These are phyloP conservation scores for Albifimbria verrucaria DNA, from an alignment of 2,329 filamentous ascomycete genomes.

Conservation along the genomic window DNA sequence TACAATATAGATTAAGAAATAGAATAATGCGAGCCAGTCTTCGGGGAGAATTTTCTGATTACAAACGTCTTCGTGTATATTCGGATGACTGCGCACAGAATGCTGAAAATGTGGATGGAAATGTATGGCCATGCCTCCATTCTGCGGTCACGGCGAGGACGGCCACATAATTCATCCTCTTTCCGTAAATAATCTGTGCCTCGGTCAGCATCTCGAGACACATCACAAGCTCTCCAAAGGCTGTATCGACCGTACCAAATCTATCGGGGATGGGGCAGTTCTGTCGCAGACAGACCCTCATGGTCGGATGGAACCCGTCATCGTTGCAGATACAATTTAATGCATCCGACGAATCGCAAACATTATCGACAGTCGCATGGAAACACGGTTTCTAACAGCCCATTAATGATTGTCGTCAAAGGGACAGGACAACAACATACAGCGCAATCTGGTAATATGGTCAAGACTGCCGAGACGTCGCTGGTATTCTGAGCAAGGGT, in stretches of 20 bases:
- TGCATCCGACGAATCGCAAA: not conserved
- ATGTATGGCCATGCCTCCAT: conserved; percentile 1
- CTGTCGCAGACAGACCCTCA: no score
- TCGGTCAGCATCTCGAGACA: not conserved
- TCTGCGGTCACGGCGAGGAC: not conserved
- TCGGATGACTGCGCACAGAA: not conserved
- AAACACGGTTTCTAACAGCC: not conserved
- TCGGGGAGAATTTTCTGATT: not conserved
- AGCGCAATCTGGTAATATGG: not conserved
- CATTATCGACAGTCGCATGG: not conserved
- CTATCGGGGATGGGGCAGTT: not conserved
- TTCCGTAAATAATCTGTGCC: not conserved
- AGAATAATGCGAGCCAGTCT: not conserved
- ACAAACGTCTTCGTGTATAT: not conserved
- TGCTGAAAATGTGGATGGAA: conserved; percentile 1
- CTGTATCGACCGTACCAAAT: not conserved
- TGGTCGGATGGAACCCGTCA: not conserved
- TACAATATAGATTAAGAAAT: not conserved
- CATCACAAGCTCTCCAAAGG: not conserved
- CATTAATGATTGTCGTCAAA: not conserved
- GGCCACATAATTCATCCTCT: not conserved
- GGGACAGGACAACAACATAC: not conserved
- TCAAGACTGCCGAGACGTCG: not conserved
- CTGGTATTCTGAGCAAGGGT: not conserved
- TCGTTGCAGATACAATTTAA: not conserved